A percentile compares a stretch with the other conserved stretches of the same genome.
phyloP scores from a whole-genome alignment of 352 stramenopile species.

The Phytophthora ramorum region DNA sequence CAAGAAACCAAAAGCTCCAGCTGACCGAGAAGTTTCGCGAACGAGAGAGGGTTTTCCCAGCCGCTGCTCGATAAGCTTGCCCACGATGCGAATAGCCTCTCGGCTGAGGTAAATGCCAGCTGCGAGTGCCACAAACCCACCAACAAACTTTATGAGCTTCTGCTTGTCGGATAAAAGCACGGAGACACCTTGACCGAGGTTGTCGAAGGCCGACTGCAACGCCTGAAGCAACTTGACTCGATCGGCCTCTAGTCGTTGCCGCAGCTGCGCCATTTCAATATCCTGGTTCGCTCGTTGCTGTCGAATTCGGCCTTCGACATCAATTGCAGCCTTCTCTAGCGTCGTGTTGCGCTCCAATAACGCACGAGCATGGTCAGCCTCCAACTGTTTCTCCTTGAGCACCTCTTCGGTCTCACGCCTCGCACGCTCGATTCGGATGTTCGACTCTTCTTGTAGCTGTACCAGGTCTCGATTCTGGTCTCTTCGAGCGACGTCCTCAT shows the following conservation, averaged over 20 bases:
- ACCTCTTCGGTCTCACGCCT: conserved; percentile 69
- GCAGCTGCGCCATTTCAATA: conserved; percentile 74
- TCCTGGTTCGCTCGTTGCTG: conserved; percentile 77
- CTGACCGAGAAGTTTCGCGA: conserved; percentile 65
- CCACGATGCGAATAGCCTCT: conserved; percentile 62
- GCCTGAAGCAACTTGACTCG: conserved; percentile 71
- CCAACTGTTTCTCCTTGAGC: conserved; percentile 62
- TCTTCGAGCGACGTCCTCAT: conserved; percentile 49
- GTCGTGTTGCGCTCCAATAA: conserved; percentile 69
- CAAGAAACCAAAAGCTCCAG: conserved; percentile 57
- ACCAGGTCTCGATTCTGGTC: conserved; percentile 70
- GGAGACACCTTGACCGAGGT: conserved; percentile 60
- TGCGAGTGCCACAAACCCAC: conserved; percentile 61
- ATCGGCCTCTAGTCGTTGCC: conserved; percentile 67
- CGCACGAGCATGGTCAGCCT: conserved; percentile 51
- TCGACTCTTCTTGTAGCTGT: conserved; percentile 65
- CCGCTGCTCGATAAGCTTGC: conserved; percentile 68
- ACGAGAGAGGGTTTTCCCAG: conserved; percentile 78
- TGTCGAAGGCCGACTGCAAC: conserved; percentile 73
- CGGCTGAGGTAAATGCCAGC: conserved; percentile 70
- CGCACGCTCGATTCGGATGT: conserved; percentile 58
- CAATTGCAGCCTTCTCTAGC: conserved; percentile 63
- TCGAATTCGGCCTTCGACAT: conserved; percentile 69
- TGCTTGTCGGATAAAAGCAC: conserved; percentile 66
- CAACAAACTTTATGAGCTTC: conserved; percentile 67